These are phyloP conservation scores for Aschersonia sp. DNA, from an alignment of 2,329 filamentous ascomycete species.

Conservation along the genomic window DNA sequence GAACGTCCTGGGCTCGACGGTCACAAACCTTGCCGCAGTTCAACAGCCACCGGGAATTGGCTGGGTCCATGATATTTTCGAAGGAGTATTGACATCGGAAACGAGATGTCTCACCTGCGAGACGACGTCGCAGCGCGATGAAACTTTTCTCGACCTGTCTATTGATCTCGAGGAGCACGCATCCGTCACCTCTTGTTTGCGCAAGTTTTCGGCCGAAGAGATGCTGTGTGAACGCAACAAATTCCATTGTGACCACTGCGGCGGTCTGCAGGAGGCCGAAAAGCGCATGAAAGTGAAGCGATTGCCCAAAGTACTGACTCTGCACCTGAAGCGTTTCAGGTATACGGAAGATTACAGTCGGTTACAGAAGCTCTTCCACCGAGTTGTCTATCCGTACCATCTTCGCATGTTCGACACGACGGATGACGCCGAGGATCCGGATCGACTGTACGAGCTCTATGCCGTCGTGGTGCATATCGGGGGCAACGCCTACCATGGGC, in stretches of 20 bases:
- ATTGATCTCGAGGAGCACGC: constrained; percentile 93
- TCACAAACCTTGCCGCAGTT: constrained; percentile 22
- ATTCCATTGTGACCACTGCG: constrained; percentile 96
- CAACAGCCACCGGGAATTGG: constrained; percentile 50
- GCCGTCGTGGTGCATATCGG: constrained; percentile 96
- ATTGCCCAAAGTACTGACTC: constrained; percentile 75
- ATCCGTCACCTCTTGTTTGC: constrained; percentile 86
- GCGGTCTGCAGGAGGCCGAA: constrained; percentile 90
- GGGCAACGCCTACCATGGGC: constrained; percentile 89
- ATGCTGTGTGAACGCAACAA: constrained; percentile 98
- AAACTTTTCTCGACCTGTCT: constrained; percentile 89
- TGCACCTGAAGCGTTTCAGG: constrained; percentile 95
- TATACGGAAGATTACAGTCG: constrained; percentile 93
- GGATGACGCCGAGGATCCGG: constrained; percentile 84
- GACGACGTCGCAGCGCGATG: constrained; percentile 85
- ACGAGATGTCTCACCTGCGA: constrained; percentile 95
- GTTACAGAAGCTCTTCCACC: constrained; percentile 90
- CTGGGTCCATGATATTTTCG: constrained; percentile 96
- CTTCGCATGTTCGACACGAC: constrained; percentile 95
- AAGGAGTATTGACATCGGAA: constrained; percentile 87
- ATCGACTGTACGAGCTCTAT: constrained; percentile 90
- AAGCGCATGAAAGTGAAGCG: constrained; percentile 99
- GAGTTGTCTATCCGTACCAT: constrained; percentile 94
- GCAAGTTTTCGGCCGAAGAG: constrained; percentile 94
- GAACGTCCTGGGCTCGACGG: constrained; percentile 16